Conservation (phyloP, 352 stramenopile species). For the Phytophthora nicotianae region DNA sequence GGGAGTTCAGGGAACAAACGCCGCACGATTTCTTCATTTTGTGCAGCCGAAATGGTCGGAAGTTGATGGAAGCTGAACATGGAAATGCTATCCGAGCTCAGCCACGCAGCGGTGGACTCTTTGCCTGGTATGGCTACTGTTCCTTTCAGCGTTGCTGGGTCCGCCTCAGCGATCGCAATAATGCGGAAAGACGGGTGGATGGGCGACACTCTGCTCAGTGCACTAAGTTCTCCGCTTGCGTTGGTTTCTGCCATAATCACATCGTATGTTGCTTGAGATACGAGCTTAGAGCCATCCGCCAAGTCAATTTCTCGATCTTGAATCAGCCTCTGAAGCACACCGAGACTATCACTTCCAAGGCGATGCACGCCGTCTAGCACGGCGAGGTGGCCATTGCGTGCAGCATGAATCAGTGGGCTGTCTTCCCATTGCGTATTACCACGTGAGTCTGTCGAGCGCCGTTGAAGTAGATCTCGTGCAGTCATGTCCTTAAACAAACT, state of each 20-base stretch:
- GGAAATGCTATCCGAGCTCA: conserved; percentile 77
- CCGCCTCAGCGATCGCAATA: conserved; percentile 80
- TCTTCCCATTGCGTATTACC: conserved; percentile 94
- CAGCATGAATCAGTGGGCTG: conserved; percentile 91
- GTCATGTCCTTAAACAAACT: conserved; percentile 95
- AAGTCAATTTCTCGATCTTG: conserved; percentile 91
- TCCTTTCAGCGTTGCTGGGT: conserved; percentile 43
- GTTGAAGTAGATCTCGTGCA: conserved; percentile 91
- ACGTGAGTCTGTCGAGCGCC: conserved; percentile 81
- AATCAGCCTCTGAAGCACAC: conserved; percentile 86
- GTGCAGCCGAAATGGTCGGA: conserved; percentile 36
- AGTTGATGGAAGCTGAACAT: conserved; percentile 82
- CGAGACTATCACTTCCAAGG: conserved; percentile 89
- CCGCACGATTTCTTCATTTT: conserved; percentile 61
- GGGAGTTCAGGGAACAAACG: conserved; percentile 59
- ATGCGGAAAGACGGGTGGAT: conserved; percentile 93
- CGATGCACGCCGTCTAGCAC: conserved; percentile 95
- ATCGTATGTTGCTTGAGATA: conserved; percentile 64
- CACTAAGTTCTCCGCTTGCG: conserved; percentile 17
- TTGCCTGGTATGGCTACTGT: conserved; percentile 36
- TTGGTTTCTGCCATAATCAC: conserved; percentile 32
- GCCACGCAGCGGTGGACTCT: conserved; percentile 62
- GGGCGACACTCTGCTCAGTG: conserved; percentile 43
- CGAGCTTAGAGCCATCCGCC: conserved; percentile 87
- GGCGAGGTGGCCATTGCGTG: conserved; percentile 77